phyloP scores from a whole-genome alignment of 345 rosid species.

The Melaleuca quinquenervia region DNA sequence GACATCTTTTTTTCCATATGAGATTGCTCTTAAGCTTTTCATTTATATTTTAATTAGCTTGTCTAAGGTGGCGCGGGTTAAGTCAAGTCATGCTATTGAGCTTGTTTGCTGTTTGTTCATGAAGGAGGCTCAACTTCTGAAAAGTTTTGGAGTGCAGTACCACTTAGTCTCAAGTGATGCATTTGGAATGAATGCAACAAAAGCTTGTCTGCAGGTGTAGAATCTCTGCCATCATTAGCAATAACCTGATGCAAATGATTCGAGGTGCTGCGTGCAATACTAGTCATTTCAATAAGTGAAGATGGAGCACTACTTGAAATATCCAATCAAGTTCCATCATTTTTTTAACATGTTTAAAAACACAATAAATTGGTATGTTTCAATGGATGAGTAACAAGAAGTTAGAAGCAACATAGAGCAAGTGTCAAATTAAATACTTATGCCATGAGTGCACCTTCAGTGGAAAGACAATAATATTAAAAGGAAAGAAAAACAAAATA shows the following conservation, averaged over 20 bases:
- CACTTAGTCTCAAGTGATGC: not conserved
- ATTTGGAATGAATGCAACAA: not conserved
- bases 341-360: not conserved
- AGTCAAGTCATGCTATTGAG: not conserved
- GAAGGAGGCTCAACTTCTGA: not conserved
- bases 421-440: not conserved
- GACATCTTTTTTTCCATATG: not conserved
- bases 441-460: not conserved
- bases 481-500: not conserved
- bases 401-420: not conserved
- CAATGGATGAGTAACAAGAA: not conserved
- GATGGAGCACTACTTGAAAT: not conserved
- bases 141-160: not conserved
- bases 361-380: not conserved
- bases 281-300: not conserved
- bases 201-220: not conserved
- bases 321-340: not conserved
- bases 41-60: not conserved
- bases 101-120: not conserved
- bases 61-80: not conserved
- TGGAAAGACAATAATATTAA: not conserved
- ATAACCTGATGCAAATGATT: not conserved
- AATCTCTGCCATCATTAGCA: not conserved
- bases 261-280: not conserved
- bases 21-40: not conserved